Percentiles rank a stretch among this genome's conserved stretches.
These are phyloP conservation scores for Elsinoe australis DNA, from an alignment of 2,329 filamentous ascomycete species.

Conservation along the genomic window DNA sequence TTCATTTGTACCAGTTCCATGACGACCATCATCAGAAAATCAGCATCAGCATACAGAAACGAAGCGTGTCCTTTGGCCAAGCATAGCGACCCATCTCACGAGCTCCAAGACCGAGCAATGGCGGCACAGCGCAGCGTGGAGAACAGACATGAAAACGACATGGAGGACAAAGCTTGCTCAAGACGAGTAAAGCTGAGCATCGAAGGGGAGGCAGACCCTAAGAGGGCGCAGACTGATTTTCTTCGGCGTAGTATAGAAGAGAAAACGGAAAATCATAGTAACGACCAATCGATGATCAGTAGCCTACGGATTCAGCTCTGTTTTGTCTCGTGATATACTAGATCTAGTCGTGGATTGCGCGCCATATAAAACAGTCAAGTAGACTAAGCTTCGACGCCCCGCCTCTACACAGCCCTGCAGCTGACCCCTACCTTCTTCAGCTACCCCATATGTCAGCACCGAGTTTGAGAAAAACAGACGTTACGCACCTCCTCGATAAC, in stretches of 20 bases:
- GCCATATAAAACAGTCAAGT: no score
- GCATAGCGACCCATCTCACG: slow-evolving; percentile 7
- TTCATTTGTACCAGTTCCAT: background rate
- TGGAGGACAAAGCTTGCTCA: background rate
- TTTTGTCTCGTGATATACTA: no score
- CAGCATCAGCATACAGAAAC: slow-evolving; percentile 5
- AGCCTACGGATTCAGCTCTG: no score
- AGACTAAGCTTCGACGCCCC: no score
- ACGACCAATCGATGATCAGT: background rate
- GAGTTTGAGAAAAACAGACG: no score
- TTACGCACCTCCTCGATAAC: background rate
- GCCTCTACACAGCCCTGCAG: no score
- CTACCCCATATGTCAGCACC: no score
- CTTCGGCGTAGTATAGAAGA: background rate
- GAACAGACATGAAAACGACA: slow-evolving; percentile 6
- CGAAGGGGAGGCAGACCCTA: background rate
- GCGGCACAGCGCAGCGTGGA: slow-evolving; percentile 12
- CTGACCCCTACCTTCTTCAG: no score
- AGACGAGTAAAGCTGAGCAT: background rate
- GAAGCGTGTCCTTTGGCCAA: background rate
- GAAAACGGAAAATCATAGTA: background rate
- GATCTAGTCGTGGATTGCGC: no score
- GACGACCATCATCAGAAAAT: background rate
- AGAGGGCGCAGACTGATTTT: background rate
- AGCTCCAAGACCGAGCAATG: background rate